Evolutionary conservation across 208 protist species (phyloP), one percentile per base, ranked within the genome.

Genomic region (Vickermania ingenoplastis): DNA sequence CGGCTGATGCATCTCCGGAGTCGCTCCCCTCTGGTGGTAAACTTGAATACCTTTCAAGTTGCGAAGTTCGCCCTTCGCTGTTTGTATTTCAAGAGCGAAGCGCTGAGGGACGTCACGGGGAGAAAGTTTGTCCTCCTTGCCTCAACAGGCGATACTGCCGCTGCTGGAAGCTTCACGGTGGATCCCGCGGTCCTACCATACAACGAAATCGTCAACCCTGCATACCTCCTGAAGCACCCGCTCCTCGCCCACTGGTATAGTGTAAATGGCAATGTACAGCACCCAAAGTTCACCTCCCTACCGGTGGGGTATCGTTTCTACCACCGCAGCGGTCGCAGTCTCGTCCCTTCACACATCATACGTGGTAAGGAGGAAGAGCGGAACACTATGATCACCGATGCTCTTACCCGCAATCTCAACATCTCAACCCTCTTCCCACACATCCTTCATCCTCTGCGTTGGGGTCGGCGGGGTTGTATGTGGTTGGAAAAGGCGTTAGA

Each of bases 401-500:
- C 36, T 17, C 7, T 45, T n/a, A n/a, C 17, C 11, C 11, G 36
- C 7, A 17, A 45, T 7, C 17, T 45, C 7, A 45, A 45, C 36
- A 7, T 45, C 17, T n/a, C 7, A 7, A 17, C 7, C 11, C 7
- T 45, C 11, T 45, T 45, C 17, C 36, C 36, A n/a, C 17, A 7
- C 7, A 17, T 17, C 11, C 36, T 17, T 7, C 36, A 45, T 17
- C 7, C 11, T n/a, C 36, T 45, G 36, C 7, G 17, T 7, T 45
- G 36, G 36, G 36, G 36, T n/a, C 36, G 36, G 11, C 7, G 17
- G 17, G 36, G 36, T n/a, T 7, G 7, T 7, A 45, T 45, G 36
- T 45, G 36, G 36, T n/a, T 45, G 36, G 36, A 45, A 45, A 45
- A 45, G 36, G 36, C 36, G 36, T 45, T 45, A 45, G 36, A 45